Evolutionary conservation across 2,329 filamentous ascomycete species (phyloP).

Genomic region (Penicillium sclerotiorum): DNA sequence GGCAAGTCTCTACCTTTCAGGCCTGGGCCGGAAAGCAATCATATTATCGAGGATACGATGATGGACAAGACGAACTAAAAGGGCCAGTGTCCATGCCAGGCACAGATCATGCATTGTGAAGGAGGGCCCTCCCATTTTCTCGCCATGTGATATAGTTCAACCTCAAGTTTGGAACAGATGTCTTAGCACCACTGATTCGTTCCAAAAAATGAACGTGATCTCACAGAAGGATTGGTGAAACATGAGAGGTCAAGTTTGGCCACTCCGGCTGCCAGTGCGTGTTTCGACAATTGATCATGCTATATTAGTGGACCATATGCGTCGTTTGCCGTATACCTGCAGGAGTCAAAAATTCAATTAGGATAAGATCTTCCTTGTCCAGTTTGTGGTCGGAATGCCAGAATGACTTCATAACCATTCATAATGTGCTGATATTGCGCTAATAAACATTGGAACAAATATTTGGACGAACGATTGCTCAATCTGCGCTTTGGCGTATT

Average conservation of each 20-base stretch:
- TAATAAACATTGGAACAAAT: background rate
- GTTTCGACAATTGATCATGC: conserved; percentile 5
- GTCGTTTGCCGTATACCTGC: background rate
- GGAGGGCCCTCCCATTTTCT: no score
- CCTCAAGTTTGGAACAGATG: no score
- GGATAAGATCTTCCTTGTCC: background rate
- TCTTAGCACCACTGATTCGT: no score
- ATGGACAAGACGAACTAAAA: no score
- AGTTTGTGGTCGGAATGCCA: no score
- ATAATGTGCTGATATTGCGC: background rate
- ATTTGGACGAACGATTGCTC: background rate
- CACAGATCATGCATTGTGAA: no score
- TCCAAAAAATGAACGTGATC: background rate
- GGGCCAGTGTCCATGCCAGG: no score
- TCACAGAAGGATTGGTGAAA: background rate
- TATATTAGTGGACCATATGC: conserved; percentile 1
- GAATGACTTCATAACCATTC: background rate
- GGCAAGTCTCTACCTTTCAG: no score
- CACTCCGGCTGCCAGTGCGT: background rate
- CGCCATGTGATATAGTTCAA: no score
- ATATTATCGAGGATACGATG: no score
- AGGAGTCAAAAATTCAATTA: background rate
- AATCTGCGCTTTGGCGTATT: background rate
- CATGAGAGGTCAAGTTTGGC: conserved; percentile 4
- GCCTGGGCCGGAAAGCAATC: no score